phyloP scores from a whole-genome alignment of 2,329 filamentous ascomycete species.

The Cladophialophora yegresii region DNA sequence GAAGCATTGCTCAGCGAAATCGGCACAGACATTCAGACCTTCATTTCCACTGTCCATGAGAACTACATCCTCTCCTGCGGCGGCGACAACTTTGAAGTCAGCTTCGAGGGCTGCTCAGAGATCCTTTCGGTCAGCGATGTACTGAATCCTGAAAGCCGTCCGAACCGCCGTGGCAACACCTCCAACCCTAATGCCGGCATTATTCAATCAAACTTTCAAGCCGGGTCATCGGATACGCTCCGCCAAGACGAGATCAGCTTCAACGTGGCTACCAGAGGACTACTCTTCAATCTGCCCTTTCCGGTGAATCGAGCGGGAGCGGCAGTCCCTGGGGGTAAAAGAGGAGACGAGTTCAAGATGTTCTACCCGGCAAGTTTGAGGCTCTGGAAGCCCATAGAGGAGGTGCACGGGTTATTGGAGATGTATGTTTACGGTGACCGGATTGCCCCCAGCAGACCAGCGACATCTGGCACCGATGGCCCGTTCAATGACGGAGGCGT shows the following conservation, averaged over 20 bases:
- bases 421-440: conserved; percentile 64
- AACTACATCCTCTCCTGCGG: conserved; percentile 89
- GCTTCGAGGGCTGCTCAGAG: conserved; percentile 81
- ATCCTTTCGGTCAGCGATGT: conserved; percentile 85
- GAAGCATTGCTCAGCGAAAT: conserved; percentile 87
- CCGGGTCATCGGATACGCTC: conserved; percentile 69
- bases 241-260: conserved; percentile 94
- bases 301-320: conserved; percentile 69
- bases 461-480: conserved; percentile 41
- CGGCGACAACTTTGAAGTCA: conserved; percentile 68
- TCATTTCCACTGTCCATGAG: conserved; percentile 86
- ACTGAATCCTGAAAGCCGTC: conserved; percentile 67
- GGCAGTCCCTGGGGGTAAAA: conserved; percentile 40
- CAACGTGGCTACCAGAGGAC: conserved; percentile 81
- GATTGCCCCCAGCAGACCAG: conserved; percentile 41
- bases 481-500: conserved; percentile 37
- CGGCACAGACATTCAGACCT: conserved; percentile 87
- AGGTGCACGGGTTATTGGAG: conserved; percentile 73
- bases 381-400: conserved; percentile 80
- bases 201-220: conserved; percentile 46
- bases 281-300: conserved; percentile 80
- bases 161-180: conserved; percentile 34
- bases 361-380: conserved; percentile 85
- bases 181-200: conserved; percentile 24
- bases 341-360: conserved; percentile 75